These are phyloP conservation scores for Thraustotheca clavata DNA, from an alignment of 352 stramenopile species.

Conservation along the genomic window DNA sequence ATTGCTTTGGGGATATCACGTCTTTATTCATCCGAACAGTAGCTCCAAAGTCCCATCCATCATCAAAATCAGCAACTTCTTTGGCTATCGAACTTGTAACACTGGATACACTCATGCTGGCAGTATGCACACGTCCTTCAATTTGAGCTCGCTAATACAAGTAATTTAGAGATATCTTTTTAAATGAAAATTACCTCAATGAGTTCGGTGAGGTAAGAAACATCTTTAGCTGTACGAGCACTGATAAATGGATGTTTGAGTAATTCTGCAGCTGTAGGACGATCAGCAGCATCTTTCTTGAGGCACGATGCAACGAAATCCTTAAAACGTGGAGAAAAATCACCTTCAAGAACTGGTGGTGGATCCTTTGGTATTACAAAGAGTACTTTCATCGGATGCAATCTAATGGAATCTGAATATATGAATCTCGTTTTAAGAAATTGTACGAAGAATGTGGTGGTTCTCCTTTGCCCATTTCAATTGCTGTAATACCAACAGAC, in stretches of 20 bases:
- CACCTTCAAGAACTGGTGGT: slow-evolving; percentile 70
- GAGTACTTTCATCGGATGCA: slow-evolving; percentile 98
- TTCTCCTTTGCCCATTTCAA: slow-evolving; percentile 97
- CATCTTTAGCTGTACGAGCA: slow-evolving; percentile 42
- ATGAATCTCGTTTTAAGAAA: not conserved
- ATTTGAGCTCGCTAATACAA: slow-evolving; percentile 14
- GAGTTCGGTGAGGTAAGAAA: slow-evolving; percentile 64
- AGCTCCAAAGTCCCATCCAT: slow-evolving; percentile 18
- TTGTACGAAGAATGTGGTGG: slow-evolving; percentile 88
- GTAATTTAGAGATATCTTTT: too few species aligned
- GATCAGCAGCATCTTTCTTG: slow-evolving; percentile 75
- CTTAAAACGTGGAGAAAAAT: slow-evolving; percentile 63
- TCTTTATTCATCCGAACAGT: slow-evolving; percentile 18
- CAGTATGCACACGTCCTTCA: not conserved
- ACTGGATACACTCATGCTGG: not conserved
- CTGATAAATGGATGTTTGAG: slow-evolving; percentile 81
- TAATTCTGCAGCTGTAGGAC: slow-evolving; percentile 76
- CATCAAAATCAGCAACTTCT: not conserved
- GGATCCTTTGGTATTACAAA: slow-evolving; percentile 98
- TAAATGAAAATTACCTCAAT: slow-evolving; percentile 36
- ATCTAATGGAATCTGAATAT: slow-evolving; percentile 39
- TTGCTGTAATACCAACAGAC: slow-evolving; percentile 97
- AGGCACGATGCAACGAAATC: slow-evolving; percentile 89
- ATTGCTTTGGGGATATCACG: slow-evolving; percentile 4
- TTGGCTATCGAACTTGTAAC: not conserved